Evolutionary conservation across 371 early-diverging fungal species (phyloP), one percentile per base, ranked within the genome.

Genomic region (Enteropsectra breve): DNA sequence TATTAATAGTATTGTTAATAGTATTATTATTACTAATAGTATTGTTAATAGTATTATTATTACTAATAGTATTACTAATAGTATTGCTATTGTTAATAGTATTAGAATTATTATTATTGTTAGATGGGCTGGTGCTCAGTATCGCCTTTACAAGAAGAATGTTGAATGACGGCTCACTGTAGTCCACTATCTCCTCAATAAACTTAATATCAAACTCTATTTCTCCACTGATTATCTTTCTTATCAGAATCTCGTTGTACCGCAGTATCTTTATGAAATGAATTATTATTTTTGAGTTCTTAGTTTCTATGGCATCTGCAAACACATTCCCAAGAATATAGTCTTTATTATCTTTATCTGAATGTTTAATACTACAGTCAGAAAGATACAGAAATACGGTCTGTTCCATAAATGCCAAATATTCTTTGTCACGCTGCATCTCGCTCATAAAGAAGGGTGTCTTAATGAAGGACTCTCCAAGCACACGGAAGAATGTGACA

Each of bases 111-210:
- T 66, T 66, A 18, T 58, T 60, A 36, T 48, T 64, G 32, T 67
- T 60, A 15, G 49, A 43, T 26, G 1, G 23, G 0, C 56, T 73
- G n/a, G 34, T 29, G 4, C 52, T 61, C 5, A 73, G 47, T 29
- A 68, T 46, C 46, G 64, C 53, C 38, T 64, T 73, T 8, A 68
- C 68, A 58, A 73, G 68, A 23, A 73, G 24, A 1, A 64, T 53
- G 48, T 68, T 63, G 34, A 68, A 73, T 18, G 61, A 68, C 29
- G 55, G 68, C 33, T 67, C 65, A 24, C 46, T 34, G 28, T 1
- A 6, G 28, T 46, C 52, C n/a, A 66, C 32, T 13, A 70, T 26
- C 3, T 26, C 37, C n/a, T 33, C 37, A 33, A 72, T 40, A 47
- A 67, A 15, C 28, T 38, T n/a, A 1, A 68, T 29, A 68, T 73